Base-by-base conservation (phyloP, 768 basidiomycete species). In the Amanita pallidorosea region DNA sequence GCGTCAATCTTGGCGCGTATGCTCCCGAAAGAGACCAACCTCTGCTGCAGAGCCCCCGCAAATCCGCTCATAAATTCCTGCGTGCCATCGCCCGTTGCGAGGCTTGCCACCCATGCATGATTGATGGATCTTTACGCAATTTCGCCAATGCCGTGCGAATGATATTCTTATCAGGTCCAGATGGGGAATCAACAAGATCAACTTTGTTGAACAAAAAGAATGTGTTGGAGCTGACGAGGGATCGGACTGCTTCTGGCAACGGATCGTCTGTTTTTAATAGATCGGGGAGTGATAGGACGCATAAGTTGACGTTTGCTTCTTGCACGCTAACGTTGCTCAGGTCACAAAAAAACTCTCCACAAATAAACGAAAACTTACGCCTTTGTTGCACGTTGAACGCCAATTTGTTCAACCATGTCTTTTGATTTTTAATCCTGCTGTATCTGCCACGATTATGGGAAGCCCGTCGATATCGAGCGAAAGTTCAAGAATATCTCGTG, bases 401-500 rank as follows among this genome's bases (percentile, higher is more conserved):
- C 93, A 41, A 94, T 90, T 29, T 63, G 72, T 64, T 96, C 92
- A 2, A 94, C 83, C 2, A 77, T 58, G 55, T 91, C 82, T 7
- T 75, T 66, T 0, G 86, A 83, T 51, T 70, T 65, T 25, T 11
- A 95, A 65, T 1, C 92, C 93, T 2, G 92, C 93, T 0, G 93
- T 95, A 61, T 96, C 93, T 1, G 83, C 76, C 11, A 92, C 72
- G 22, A 85, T 71, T 4, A 94, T 76, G 0, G 90, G 91, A 29
- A 91, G 67, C 0, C 92, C 92, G 8, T 81, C 87, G n/a, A 94
- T 83, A 62, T 96, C 89, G 1, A 96, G 74, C 0, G 88, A 83
- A 15, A 93, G 70, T 56, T 88, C 85, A 2, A 96, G 72, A 7
- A 94, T 76, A 58, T 95, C 93, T 22, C 93, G 75, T 4, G 92